A percentile compares a stretch with the other conserved stretches of the same genome.
Evolutionary conservation across 192 early-diverging fungal genomes (phyloP).

Genomic region (Coemansia sp.): DNA sequence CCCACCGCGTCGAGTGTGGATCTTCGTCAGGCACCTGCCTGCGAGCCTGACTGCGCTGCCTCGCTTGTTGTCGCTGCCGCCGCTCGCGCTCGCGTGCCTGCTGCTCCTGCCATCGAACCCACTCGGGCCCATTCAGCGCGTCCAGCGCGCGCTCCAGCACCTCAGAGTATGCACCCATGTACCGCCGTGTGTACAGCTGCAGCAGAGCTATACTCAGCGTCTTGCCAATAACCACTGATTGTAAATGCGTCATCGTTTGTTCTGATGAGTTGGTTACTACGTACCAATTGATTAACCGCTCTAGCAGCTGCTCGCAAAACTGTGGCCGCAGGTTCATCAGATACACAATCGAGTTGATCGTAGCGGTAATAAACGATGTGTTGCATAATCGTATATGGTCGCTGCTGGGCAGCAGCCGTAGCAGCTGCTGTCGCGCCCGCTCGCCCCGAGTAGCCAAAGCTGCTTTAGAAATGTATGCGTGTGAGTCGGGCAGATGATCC

Average conservation of each 20-base stretch:
- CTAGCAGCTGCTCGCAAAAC: conserved; percentile 33
- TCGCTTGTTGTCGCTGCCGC: conserved; percentile 16
- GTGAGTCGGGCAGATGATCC: conserved; percentile 19
- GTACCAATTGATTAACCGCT: conserved; percentile 41
- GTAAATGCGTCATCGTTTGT: conserved; percentile 37
- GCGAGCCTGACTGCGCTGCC: conserved; percentile 16
- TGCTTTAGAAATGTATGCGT: conserved; percentile 28
- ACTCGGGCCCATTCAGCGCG: conserved; percentile 40
- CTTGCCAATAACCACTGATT: conserved; percentile 40
- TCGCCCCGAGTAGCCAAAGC: conserved; percentile 31
- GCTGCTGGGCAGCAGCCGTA: conserved; percentile 47
- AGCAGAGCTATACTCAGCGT: conserved; percentile 42
- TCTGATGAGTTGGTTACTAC: conserved; percentile 43
- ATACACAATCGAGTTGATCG: conserved; percentile 45
- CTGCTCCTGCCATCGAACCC: conserved; percentile 40
- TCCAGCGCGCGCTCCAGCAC: conserved; percentile 43
- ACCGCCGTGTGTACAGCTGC: conserved; percentile 33
- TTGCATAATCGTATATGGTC: conserved; percentile 46
- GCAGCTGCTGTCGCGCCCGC: conserved; percentile 36
- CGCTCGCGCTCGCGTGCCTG: conserved; percentile 27
- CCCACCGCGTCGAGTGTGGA: conserved; percentile 14
- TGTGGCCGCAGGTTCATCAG: conserved; percentile 51
- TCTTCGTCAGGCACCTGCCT: conserved; percentile 9
- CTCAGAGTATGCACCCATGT: conserved; percentile 33
- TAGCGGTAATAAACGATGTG: conserved; percentile 48